Evolutionary conservation across 2,329 filamentous ascomycete genomes (phyloP), one percentile per base, ranked within the genome.

Genomic region (Teratosphaeria epicoccoides): DNA sequence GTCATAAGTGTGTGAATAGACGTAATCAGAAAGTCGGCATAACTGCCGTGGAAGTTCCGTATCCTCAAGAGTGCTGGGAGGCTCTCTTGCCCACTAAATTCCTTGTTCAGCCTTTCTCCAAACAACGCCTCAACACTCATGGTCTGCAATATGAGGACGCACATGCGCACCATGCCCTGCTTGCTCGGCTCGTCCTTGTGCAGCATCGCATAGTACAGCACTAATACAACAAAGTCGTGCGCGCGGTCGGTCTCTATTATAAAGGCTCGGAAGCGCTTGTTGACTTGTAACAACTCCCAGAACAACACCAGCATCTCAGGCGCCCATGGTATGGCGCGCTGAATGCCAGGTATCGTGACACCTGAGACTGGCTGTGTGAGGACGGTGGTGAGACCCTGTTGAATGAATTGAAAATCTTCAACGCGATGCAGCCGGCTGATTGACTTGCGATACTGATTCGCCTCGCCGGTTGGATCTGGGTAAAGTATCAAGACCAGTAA

Each of bases 251-350:
- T 97, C 61, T 98, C 93, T 57, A 97, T 91, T 63, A 98, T 93
- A 69, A 96, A 98, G 1, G 89, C 88, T 26, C 93, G 80, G 71
- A 98, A 98, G 53, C 91, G 81, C 71, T 95, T 97, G 71, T 98
- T 98, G 77, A 91, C 96, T 69, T 98, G 93, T 4, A 93, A 82
- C 33, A 88, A 82, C 72, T 98, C 93, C 93, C 93, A 98, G 66
- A 97, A 96, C 2, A 98, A 77, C 79, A 96, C 93, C 51, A 97
- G 83, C 73, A 94, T 94, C 70, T 98, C 93, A 1, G 93, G 90
- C 0, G 90, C 88, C 77, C 91, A 95, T 64, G 87, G 88, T 49
- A 88, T 75, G 0, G 85, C 80, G 46, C 85, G 80, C 62, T 94
- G 88, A 37, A 84, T 85, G 4, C 89, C 88, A 96, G 80, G 67